Percentiles rank a stretch among this genome's conserved stretches.
Evolutionary conservation across 2,329 filamentous ascomycete species (phyloP).

Genomic region (Xylaria polymorpha): DNA sequence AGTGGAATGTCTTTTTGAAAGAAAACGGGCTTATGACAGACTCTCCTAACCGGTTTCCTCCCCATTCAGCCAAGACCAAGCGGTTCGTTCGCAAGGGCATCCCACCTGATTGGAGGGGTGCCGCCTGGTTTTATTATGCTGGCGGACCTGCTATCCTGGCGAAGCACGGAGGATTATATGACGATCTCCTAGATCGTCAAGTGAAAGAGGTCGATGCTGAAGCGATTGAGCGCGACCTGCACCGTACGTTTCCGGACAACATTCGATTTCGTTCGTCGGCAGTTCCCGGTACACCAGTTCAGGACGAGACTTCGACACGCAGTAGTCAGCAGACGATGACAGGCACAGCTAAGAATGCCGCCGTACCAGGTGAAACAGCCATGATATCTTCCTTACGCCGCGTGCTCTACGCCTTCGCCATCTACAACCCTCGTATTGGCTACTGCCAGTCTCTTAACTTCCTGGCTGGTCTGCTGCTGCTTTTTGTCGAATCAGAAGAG

Average conservation of each 20-base stretch:
- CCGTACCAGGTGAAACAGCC: slow-evolving; percentile 69
- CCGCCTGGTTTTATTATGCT: slow-evolving; percentile 97
- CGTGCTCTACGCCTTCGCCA: slow-evolving; percentile 87
- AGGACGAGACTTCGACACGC: slow-evolving; percentile 50
- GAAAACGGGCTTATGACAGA: slow-evolving; percentile 79
- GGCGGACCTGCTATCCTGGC: slow-evolving; percentile 83
- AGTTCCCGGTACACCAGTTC: slow-evolving; percentile 47
- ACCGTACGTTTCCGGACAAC: slow-evolving; percentile 95
- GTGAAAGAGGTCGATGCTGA: slow-evolving; percentile 82
- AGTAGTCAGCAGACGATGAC: slow-evolving; percentile 54
- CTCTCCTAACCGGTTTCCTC: slow-evolving; percentile 80
- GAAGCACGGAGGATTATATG: slow-evolving; percentile 81
- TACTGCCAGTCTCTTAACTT: slow-evolving; percentile 98
- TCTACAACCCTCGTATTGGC: slow-evolving; percentile 90
- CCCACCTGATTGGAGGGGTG: slow-evolving; percentile 92
- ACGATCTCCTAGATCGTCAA: slow-evolving; percentile 71
- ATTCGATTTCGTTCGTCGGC: slow-evolving; percentile 80
- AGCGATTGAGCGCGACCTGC: slow-evolving; percentile 91
- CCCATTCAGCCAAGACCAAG: slow-evolving; percentile 84
- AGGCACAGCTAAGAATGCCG: slow-evolving; percentile 46
- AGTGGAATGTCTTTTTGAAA: slow-evolving; percentile 83
- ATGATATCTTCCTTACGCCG: slow-evolving; percentile 85
- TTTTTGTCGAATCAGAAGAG: slow-evolving; percentile 90
- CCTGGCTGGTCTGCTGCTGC: slow-evolving; percentile 85
- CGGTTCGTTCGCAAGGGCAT: slow-evolving; percentile 93